A percentile compares a stretch with the other conserved stretches of the same genome.
phyloP scores from a whole-genome alignment of 768 basidiomycete species.

The Serendipita sp. region DNA sequence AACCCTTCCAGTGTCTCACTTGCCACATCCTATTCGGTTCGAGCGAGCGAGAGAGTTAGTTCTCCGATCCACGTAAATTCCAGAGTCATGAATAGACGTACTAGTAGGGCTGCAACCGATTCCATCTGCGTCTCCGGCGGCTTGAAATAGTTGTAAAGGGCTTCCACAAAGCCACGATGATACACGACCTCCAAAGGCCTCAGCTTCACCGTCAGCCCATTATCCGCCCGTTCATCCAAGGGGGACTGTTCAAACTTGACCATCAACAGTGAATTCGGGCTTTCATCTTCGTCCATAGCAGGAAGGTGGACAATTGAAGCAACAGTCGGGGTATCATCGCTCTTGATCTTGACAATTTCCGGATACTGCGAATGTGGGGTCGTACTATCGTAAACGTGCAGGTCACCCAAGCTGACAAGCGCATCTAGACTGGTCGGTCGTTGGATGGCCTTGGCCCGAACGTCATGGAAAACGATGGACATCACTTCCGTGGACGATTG shows the following conservation, averaged over 20 bases:
- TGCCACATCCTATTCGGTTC: constrained; percentile 52
- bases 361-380: constrained; percentile 62
- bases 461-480: constrained; percentile 73
- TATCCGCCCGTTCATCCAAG: constrained; percentile 82
- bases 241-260: constrained; percentile 87
- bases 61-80: background rate
- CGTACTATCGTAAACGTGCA: constrained; percentile 87
- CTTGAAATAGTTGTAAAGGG: constrained; percentile 78
- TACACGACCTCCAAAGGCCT: constrained; percentile 96
- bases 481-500: constrained; percentile 49
- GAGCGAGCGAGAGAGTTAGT: background rate
- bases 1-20: constrained; percentile 87
- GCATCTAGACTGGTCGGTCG: constrained; percentile 77
- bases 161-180: constrained; percentile 85
- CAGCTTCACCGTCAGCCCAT: constrained; percentile 75
- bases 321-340: constrained; percentile 9
- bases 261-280: constrained; percentile 54
- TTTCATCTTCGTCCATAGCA: constrained; percentile 25
- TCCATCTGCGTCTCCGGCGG: constrained; percentile 91
- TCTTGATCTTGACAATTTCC: constrained; percentile 78
- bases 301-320: constrained; percentile 12
- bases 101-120: constrained; percentile 84
- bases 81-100: constrained; percentile 26
- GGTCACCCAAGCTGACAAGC: constrained; percentile 67
- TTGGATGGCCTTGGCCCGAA: constrained; percentile 71